Evolutionary conservation across 169 alveolate species (phyloP).

Genomic region (Plasmodium inui): DNA sequence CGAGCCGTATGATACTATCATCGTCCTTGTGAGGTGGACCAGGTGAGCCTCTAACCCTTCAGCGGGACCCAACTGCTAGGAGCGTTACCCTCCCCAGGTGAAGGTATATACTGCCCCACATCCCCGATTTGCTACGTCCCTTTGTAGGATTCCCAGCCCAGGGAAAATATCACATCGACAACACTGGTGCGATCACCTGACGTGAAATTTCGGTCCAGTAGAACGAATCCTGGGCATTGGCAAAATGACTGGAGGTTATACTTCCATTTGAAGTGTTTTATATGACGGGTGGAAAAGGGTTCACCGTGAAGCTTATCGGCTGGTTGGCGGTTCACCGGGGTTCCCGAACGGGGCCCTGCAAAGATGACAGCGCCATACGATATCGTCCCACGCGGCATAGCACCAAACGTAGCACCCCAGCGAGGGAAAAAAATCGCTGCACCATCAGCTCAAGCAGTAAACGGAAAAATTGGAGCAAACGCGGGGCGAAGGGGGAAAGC

Average conservation of each 20-base stretch:
- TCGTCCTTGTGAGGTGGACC: not conserved
- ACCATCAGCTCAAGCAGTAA: not conserved
- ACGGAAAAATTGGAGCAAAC: not conserved
- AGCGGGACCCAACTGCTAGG: not conserved
- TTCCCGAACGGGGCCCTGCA: not conserved
- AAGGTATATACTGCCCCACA: not conserved
- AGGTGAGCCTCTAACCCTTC: not conserved
- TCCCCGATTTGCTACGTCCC: not conserved
- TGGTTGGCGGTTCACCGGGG: not conserved
- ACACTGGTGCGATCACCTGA: not conserved
- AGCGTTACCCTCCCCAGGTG: not conserved
- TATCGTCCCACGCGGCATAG: not conserved
- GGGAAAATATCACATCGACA: not conserved
- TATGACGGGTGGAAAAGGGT: not conserved
- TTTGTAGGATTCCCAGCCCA: not conserved
- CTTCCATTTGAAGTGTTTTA: not conserved
- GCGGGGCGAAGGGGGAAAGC: not conserved
- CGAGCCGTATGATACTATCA: slow-evolving; percentile 9
- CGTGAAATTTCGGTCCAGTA: not conserved
- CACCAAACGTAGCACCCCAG: not conserved
- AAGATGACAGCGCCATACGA: not conserved
- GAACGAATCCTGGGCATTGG: not conserved
- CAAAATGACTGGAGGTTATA: not conserved
- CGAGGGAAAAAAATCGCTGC: not conserved
- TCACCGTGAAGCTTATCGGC: not conserved